Evolutionary conservation across 73 alveolate species (phyloP).

Genomic region (Symbiodinium pilosum): DNA sequence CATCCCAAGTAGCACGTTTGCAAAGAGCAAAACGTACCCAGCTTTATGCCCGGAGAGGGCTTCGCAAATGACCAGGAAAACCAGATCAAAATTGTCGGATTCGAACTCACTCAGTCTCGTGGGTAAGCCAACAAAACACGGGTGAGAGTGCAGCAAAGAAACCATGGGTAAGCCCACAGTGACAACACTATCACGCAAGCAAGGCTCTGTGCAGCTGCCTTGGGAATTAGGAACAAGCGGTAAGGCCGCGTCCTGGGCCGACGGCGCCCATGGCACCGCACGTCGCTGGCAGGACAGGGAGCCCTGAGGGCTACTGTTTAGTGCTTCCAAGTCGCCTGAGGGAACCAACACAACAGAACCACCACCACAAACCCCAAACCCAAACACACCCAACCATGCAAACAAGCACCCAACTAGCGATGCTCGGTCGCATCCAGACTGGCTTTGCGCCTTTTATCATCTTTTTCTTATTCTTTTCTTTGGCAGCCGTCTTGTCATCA

Average conservation of each 20-base stretch:
- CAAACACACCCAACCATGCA: not conserved
- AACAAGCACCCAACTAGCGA: not conserved
- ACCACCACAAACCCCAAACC: not conserved
- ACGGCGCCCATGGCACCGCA: too few relatives aligned
- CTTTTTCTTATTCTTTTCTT: not conserved
- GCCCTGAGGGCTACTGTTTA: not conserved
- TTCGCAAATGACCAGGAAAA: not conserved
- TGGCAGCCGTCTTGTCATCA: too few relatives aligned
- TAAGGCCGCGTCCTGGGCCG: not conserved
- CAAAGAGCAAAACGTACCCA: not conserved
- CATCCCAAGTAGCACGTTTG: not conserved
- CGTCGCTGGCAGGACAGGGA: too few relatives aligned
- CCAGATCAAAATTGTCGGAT: not conserved
- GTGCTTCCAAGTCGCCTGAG: not conserved
- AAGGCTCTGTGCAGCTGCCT: not conserved
- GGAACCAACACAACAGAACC: not conserved
- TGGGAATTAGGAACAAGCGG: not conserved
- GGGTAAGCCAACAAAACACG: not conserved
- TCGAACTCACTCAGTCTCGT: not conserved
- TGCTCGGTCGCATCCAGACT: not conserved
- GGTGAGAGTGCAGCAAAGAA: not conserved
- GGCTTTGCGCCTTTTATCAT: not conserved
- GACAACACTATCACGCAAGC: not conserved
- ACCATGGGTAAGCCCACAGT: not conserved
- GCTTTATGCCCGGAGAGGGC: too few relatives aligned